A percentile compares a stretch with the other conserved stretches of the same genome.
phyloP scores from a whole-genome alignment of 768 basidiomycete species.

The Xanthoconium purpureum region DNA sequence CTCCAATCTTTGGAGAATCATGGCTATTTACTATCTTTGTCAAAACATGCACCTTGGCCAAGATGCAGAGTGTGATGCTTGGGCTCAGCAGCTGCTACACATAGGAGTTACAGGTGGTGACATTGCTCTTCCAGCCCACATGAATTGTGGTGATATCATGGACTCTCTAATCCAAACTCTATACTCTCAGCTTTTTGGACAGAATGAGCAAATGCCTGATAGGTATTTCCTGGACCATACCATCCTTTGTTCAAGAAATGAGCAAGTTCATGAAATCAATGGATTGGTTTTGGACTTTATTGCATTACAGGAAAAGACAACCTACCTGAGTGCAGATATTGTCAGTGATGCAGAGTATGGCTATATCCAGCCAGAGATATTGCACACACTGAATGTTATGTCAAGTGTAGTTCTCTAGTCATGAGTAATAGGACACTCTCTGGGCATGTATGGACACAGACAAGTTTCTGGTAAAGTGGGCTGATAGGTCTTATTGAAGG shows the following conservation, averaged over 20 bases:
- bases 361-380: neutral
- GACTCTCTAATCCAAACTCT: neutral
- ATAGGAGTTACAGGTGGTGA: neutral
- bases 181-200: neutral
- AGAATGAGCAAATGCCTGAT: neutral
- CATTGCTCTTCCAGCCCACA: neutral
- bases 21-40: conserved; percentile 33
- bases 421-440: no score
- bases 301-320: neutral
- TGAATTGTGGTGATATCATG: neutral
- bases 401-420: no score
- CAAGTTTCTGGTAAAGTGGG: no score
- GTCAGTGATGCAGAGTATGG: neutral
- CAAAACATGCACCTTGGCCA: conserved; percentile 42
- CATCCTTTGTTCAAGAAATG: neutral
- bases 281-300: neutral
- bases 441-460: no score
- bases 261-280: neutral
- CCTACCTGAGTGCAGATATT: neutral
- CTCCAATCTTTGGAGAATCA: conserved; percentile 38
- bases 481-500: no score
- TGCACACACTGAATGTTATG: neutral
- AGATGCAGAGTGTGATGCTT: conserved; percentile 24
- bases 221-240: neutral
- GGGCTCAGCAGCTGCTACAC: conserved; percentile 36